Base-by-base conservation (phyloP, 176 grass and related monocot genomes). In the Melocanna baccifera region DNA sequence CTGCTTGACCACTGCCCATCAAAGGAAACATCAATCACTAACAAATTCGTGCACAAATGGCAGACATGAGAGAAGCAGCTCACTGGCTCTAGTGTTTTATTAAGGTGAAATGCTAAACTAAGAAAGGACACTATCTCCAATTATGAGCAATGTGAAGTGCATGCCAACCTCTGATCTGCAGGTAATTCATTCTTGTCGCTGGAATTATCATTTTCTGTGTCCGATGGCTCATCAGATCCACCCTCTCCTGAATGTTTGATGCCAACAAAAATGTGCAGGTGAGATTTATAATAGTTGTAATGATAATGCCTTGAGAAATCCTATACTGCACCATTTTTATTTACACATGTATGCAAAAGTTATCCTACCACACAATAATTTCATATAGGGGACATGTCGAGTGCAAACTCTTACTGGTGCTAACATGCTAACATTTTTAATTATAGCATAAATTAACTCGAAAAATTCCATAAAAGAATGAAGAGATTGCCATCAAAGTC, bases 161-260 rank as follows among this genome's bases (percentile, higher is more conserved):
- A 53, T 39, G 53, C 68, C n/a, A 61, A 94, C 93, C 93, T 94
- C 76, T 75, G 74, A 69, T 84, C 65, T 1, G 65, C 34, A 65
- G 70, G 12, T 66, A 87, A 80, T 85, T 81, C 87, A 81, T 83
- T 78, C 93, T 90, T 92, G 73, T 86, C 76, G 12, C 78, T 58
- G 65, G 79, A 78, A 86, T 81, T 73, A 73, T 90, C 85, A 81
- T 90, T 90, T 81, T 92, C 85, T 65, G 62, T 68, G 74, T 81
- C 87, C 2, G 36, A 88, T 84, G 79, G 78, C 75, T 84, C 93
- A 84, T 92, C 87, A 75, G 85, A 84, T 90, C 50, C 85, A 81
- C 58, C 90, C 62, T 88, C 48, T 51, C 85, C 93, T 92, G 84
- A 84, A 83, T 25, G 36, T 88, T 87, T 87, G 66, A 69, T 83